Evolutionary conservation across 305 asterid genomes (phyloP).

Genomic region (Fraxinus dipetala): DNA sequence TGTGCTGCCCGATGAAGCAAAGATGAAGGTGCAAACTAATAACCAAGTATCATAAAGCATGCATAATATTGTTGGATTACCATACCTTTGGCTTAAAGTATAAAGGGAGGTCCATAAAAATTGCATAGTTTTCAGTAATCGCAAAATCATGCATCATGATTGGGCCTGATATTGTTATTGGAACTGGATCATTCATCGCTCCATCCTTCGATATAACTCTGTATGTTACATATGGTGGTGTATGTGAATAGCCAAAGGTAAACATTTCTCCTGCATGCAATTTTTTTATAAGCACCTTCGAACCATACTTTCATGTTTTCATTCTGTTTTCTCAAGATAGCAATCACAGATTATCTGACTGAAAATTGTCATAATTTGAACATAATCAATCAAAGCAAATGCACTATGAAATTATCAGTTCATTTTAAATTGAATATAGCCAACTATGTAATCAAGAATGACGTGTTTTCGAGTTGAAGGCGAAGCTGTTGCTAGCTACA

Average conservation of each 20-base stretch:
- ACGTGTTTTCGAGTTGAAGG: neutral
- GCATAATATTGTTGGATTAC: constrained; percentile 15
- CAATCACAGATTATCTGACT: neutral
- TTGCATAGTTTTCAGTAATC: constrained; percentile 89
- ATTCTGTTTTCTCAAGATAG: neutral
- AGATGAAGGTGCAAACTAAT: neutral
- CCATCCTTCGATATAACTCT: constrained; percentile 92
- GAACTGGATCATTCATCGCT: constrained; percentile 81
- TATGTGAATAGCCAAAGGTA: constrained; percentile 76
- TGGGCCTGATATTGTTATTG: constrained; percentile 72
- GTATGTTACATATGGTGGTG: constrained; percentile 77
- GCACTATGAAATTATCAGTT: neutral
- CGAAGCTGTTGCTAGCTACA: neutral
- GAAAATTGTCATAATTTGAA: neutral
- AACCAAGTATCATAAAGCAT: constrained; percentile 1
- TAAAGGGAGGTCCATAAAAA: constrained; percentile 92
- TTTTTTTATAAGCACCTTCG: constrained; percentile 21
- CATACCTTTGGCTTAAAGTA: constrained; percentile 77
- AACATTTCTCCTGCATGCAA: constrained; percentile 84
- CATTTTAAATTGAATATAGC: neutral
- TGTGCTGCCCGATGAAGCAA: neutral
- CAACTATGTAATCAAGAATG: neutral
- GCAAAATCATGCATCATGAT: constrained; percentile 99
- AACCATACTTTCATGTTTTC: neutral
- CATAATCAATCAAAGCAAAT: neutral